These are phyloP conservation scores for Yarrowia alimentaria DNA, from an alignment of 805 yeast genomes.

Conservation along the genomic window DNA sequence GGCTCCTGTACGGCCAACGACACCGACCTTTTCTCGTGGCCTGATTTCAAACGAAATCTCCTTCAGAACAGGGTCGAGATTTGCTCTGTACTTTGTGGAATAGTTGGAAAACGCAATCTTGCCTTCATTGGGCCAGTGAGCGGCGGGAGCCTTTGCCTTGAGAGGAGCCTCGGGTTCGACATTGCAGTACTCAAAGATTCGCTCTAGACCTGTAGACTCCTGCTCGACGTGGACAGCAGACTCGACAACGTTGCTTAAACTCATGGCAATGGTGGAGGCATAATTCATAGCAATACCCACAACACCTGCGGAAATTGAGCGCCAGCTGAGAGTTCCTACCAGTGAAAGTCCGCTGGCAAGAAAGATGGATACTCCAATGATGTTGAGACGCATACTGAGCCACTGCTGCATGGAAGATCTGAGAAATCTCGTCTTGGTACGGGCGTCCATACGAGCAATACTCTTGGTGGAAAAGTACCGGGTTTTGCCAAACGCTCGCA, in stretches of 20 bases:
- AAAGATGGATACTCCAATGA: slow-evolving; percentile 27
- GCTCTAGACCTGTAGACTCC: slow-evolving; percentile 61
- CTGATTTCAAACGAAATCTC: slow-evolving; percentile 51
- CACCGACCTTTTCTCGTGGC: slow-evolving; percentile 70
- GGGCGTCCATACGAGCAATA: slow-evolving; percentile 54
- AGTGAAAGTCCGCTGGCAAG: slow-evolving; percentile 31
- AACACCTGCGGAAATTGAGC: slow-evolving; percentile 36
- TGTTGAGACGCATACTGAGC: slow-evolving; percentile 59
- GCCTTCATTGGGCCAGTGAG: slow-evolving; percentile 64
- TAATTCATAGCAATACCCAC: slow-evolving; percentile 69
- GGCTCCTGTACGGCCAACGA: slow-evolving; percentile 90
- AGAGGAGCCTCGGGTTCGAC: slow-evolving; percentile 57
- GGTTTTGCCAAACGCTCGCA: slow-evolving; percentile 71
- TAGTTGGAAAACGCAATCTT: slow-evolving; percentile 56
- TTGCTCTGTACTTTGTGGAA: slow-evolving; percentile 60
- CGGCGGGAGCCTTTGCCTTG: slow-evolving; percentile 21
- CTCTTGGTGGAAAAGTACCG: slow-evolving; percentile 58
- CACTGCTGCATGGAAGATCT: slow-evolving; percentile 82
- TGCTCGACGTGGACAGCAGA: slow-evolving; percentile 37
- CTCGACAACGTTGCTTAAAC: slow-evolving; percentile 40
- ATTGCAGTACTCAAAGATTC: slow-evolving; percentile 58
- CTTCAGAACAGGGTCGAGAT: slow-evolving; percentile 63
- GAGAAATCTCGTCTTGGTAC: slow-evolving; percentile 80
- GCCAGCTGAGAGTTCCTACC: slow-evolving; percentile 24
- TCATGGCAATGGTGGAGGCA: slow-evolving; percentile 54